Base-by-base conservation (phyloP, 352 stramenopile species). In the Pythium aristosporum region DNA sequence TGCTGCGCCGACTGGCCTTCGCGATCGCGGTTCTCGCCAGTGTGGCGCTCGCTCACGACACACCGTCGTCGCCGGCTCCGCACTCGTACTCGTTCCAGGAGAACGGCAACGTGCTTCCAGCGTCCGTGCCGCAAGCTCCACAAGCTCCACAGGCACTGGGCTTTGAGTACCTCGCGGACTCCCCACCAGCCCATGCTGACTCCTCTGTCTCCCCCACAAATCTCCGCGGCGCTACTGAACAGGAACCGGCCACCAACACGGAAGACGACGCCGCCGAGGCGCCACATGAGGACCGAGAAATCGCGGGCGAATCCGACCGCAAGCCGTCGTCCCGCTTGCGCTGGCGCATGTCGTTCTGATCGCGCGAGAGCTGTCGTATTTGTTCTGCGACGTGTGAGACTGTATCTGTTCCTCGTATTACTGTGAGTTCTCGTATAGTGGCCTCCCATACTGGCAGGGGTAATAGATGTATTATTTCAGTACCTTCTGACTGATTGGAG, bases 381-480 rank as follows among this genome's bases (percentile, higher is more conserved):
- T 28, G 2, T 28, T 63, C 44, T 55, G 44, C 34, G 43, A 55
- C 44, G 43, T 53, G 55, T 53, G 55, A 32, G n/a, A 30, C 44
- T 44, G 8, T 39, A 8, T 39, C 34, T 39, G 5, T 39, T 9
- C 5, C 34, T 39, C 46, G 20, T 32, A 47, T 34, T 59, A 59
- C 52, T 59, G 52, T 59, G 16, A 37, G 16, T 48, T 5, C 0
- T 12, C 10, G 21, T 49, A 59, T 59, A 47, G 36, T 59, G 13
- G 3, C 30, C 34, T 36, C 52, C 36, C 15, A 36, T 9, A 9
- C 8, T 8, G 48, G 48, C 8, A 3, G 36, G 36, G 36, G 37
- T 30, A 39, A 0, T 49, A 59, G 36, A 48, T 36, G 25, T 36
- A 13, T 18, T 15, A n/a, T 58, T 1, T 34, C 32, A 34, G 32